Percentiles rank a stretch among this genome's conserved stretches.
Conservation (phyloP, 768 basidiomycete genomes). For the Tricholoma bakamatsutake region DNA sequence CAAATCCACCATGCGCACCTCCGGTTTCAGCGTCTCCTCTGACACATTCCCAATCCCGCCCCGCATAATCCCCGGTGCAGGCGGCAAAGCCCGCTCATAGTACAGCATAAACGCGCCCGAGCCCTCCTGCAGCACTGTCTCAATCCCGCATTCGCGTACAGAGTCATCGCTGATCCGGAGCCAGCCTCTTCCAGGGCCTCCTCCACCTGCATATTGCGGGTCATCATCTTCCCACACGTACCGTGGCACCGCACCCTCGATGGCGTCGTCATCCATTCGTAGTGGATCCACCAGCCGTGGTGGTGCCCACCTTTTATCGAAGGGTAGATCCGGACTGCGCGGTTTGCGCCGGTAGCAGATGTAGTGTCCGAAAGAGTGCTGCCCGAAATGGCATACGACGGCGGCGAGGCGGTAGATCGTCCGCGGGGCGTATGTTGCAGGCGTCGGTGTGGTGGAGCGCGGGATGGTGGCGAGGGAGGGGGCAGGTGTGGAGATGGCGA, state of each 20-base stretch:
- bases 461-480: constrained; percentile 26
- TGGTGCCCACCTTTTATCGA: constrained; percentile 32
- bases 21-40: constrained; percentile 62
- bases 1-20: constrained; percentile 35
- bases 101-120: constrained; percentile 88
- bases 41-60: constrained; percentile 32
- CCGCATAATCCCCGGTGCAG: constrained; percentile 17
- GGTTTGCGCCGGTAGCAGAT: constrained; percentile 88
- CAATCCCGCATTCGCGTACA: constrained; percentile 71
- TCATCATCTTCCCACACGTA: constrained; percentile 57
- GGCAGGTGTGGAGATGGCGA: constrained; percentile 64
- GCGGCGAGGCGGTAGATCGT: constrained; percentile 83
- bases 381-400: constrained; percentile 90
- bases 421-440: constrained; percentile 47
- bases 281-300: constrained; percentile 28
- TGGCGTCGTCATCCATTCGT: constrained; percentile 18
- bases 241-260: constrained; percentile 21
- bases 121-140: constrained; percentile 68
- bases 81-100: constrained; percentile 64
- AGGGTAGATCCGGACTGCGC: constrained; percentile 32
- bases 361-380: constrained; percentile 92
- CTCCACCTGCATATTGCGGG: constrained; percentile 13
- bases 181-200: constrained; percentile 63
- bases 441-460: constrained; percentile 52
- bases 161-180: constrained; percentile 83